Base-by-base conservation (phyloP, 108 stramenopile genomes). In the Skeletonema marinoi region DNA sequence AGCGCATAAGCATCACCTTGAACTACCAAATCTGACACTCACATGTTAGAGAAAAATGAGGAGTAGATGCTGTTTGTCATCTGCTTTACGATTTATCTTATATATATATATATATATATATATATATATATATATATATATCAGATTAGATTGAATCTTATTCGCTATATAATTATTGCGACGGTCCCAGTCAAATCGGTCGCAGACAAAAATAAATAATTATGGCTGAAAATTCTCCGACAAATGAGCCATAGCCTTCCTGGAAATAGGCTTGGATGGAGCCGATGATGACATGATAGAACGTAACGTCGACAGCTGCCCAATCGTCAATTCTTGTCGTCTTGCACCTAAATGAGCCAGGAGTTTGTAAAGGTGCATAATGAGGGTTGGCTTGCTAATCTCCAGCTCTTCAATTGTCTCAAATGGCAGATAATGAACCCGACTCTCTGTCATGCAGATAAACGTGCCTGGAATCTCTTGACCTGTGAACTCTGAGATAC, bases 351-450 rank as follows among this genome's bases (percentile, higher is more conserved):
- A 61, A 65, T 85, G 85, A 16, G 91, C 72, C 39, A 90, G 65
- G 78, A 92, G 82, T 74, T 90, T 90, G 82, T 89, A 90, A 39
- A 92, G 64, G 19, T 75, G 58, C 29, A 92, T 60, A 32, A 90
- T 86, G n/a, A 92, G 66, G 0, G 54, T 58, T 36, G 91, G 91
- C 41, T 86, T 77, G 32, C 76, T 64, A 14, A 60, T 50, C 65
- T 92, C 91, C 3, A 92, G 54, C 25, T 80, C 65, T 56, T 72
- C 73, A 5, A 92, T 74, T 21, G 67, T 83, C n/a, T 76, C 70
- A 71, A 89, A 86, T 17, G 83, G 77, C 51, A 92, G 42, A 50
- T 89, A 85, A 74, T 90, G 86, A 33, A 92, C 71, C 2, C 87
- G 66, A 58, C 86, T 83, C 8, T 75, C 69, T 2, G 86, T 90